Base-by-base conservation (phyloP, 768 basidiomycete species). In the Tylopilus vinaceipallidus region DNA sequence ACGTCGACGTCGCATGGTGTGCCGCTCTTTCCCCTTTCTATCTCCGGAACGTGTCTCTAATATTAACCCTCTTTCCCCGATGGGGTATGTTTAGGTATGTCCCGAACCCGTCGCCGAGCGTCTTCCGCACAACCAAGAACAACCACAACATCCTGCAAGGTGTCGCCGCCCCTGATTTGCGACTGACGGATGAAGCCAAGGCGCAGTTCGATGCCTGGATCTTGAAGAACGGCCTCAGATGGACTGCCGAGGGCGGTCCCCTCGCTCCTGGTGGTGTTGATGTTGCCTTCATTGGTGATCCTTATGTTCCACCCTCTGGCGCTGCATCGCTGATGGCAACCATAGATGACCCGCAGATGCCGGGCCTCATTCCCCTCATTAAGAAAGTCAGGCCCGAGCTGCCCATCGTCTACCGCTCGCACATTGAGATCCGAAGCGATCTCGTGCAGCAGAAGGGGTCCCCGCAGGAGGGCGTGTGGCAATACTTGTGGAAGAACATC, bases 101-200 rank as follows among this genome's bases (percentile, higher is more conserved):
- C 27, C 90, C 88, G 40, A 91, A 91, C 73, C 88, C 89, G 20
- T 84, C 91, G 39, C 92, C 93, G 2, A 81, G 79, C 54, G 89
- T 95, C 33, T 95, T 95, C 80, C 84, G 92, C 55, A 92, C 88
- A 53, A 95, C 92, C 56, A 90, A 90, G 77, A 91, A 91, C 89
- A 91, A 91, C 75, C 90, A 92, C 80, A 92, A 92, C 71, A 91
- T 91, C 64, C 76, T 95, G 20, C 93, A 97, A 81, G 94, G 94
- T 54, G 94, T 97, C 43, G 88, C 93, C 2, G 70, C 82, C 12
- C 83, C 87, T 9, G 81, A 81, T 52, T 77, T 91, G 42, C 86
- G 89, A 52, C 79, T 97, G 38, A 86, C 83, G 1, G 77, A 86
- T 55, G 83, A 85, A 47, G 84, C 86, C 44, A 90, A 92, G 71